Conservation (phyloP, 441 rosid genomes). For the Brassica hybrid region DNA sequence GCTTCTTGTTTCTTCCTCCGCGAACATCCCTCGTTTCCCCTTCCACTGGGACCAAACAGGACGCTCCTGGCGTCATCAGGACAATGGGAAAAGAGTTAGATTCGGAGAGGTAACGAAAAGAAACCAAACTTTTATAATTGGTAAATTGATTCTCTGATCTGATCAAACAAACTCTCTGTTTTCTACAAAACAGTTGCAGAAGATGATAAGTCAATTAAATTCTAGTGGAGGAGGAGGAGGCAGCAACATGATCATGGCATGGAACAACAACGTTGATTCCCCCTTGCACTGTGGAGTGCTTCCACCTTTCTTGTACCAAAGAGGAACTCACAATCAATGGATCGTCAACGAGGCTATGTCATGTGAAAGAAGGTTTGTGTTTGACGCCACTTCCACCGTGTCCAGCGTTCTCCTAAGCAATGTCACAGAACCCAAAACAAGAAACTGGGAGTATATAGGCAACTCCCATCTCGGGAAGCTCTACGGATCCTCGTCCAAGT, state of each 20-base stretch:
- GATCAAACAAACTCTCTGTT: conserved; percentile 28
- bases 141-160: conserved; percentile 21
- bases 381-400: conserved; percentile 79
- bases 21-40: conserved; percentile 54
- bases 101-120: conserved; percentile 63
- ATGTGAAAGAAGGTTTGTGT: conserved; percentile 69
- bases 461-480: conserved; percentile 75
- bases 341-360: conserved; percentile 70
- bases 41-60: conserved; percentile 60
- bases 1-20: conserved; percentile 77
- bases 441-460: conserved; percentile 80
- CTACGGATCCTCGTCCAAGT: conserved; percentile 65
- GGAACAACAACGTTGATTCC: conserved; percentile 70
- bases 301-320: conserved; percentile 86
- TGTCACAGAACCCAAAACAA: conserved; percentile 28
- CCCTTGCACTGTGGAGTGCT: conserved; percentile 78
- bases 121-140: neutral
- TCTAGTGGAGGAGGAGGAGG: conserved; percentile 46
- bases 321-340: conserved; percentile 75
- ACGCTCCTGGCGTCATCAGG: conserved; percentile 59
- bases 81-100: conserved; percentile 55
- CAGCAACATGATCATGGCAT: conserved; percentile 71
- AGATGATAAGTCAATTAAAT: conserved; percentile 50
- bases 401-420: conserved; percentile 55
- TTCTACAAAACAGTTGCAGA: conserved; percentile 67